Conservation (phyloP, 2,329 filamentous ascomycete genomes). For the Acephala macrosclerotiorum region DNA sequence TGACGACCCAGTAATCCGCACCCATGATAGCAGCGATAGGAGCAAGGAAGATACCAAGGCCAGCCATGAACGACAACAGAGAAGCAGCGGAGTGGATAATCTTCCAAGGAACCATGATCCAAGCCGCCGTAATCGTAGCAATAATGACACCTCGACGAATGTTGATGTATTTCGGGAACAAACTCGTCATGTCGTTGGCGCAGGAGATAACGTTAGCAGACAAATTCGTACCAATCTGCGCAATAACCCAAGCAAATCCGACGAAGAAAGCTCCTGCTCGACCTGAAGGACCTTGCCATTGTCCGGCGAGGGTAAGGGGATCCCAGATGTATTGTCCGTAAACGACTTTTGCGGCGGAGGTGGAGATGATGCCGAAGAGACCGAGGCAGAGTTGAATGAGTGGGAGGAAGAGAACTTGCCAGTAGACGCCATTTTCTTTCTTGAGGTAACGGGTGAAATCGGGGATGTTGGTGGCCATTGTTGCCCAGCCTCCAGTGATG, state of each 20-base stretch:
- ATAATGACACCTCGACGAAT: constrained; percentile 54
- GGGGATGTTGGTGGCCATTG: constrained; percentile 41
- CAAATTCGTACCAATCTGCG: constrained; percentile 49
- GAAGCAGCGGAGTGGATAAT: constrained; percentile 47
- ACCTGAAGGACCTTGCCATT: constrained; percentile 39
- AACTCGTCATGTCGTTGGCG: constrained; percentile 50
- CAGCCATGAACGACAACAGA: constrained; percentile 45
- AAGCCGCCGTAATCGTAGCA: constrained; percentile 50
- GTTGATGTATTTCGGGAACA: constrained; percentile 60
- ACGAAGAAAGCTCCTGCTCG: constrained; percentile 45
- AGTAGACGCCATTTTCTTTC: constrained; percentile 36
- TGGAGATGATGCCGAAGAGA: constrained; percentile 43
- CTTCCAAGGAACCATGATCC: constrained; percentile 56
- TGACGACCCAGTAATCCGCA: constrained; percentile 45
- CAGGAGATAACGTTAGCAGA: constrained; percentile 48
- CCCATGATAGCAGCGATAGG: constrained; percentile 49
- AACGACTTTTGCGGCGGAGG: constrained; percentile 42
- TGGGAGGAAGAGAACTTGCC: constrained; percentile 40
- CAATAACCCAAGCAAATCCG: constrained; percentile 36
- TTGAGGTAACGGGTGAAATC: constrained; percentile 44
- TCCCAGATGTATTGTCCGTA: constrained; percentile 45
- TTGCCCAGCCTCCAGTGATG: constrained; percentile 41
- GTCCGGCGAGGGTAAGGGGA: constrained; percentile 36
- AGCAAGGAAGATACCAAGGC: constrained; percentile 47
- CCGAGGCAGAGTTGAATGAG: constrained; percentile 39